Evolutionary conservation across 495 filamentous ascomycete genomes (phyloP), one percentile per base, ranked within the genome.

Genomic region (Chaetomium cochliodes): DNA sequence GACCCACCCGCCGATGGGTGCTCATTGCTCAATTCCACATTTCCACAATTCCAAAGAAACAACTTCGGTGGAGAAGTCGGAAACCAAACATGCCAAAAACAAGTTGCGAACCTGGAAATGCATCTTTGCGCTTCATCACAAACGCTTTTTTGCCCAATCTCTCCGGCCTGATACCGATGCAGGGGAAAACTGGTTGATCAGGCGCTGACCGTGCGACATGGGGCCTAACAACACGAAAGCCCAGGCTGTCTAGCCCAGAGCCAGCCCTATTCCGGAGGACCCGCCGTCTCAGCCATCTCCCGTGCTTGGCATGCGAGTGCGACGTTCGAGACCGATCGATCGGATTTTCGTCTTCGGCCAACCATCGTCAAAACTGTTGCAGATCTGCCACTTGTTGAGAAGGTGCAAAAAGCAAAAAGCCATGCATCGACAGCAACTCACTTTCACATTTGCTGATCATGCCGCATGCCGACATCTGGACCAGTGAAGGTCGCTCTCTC

Each of bases 271-370:
- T 8, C 5, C 12, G 0, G 9, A 33, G 25, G 28, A 49, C 47
- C 46, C 46, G 18, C 28, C 12, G 59, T 18, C 59, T 33, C 26
- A 62, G 49, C 59, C n/a, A 54, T 62, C 59, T 62, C 59, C 59
- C 59, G 59, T 23, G 30, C 59, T 62, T 62, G 59, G 59, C 59
- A 54, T 30, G 30, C 49, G 15, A 23, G 28, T 11, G 22, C 33
- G 7, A 26, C 12, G 59, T 53, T 54, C 59, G 49, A 62, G 59
- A 62, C 59, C 59, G n/a, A 60, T 60, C 30, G 58, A 60, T 60
- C 58, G n/a, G 50, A 50, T 50, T 49, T 41, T 16, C 4, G 12
- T 4, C 25, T 25, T 20, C 18, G 15, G 22, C 33, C 23, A 28
- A 42, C 18, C 37, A 41, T 15, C 37, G 20, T 39, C n/a, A 18